Evolutionary conservation across 1,284 basidiomycete genomes (phyloP).

Genomic region (Heterobasidion annosum): DNA sequence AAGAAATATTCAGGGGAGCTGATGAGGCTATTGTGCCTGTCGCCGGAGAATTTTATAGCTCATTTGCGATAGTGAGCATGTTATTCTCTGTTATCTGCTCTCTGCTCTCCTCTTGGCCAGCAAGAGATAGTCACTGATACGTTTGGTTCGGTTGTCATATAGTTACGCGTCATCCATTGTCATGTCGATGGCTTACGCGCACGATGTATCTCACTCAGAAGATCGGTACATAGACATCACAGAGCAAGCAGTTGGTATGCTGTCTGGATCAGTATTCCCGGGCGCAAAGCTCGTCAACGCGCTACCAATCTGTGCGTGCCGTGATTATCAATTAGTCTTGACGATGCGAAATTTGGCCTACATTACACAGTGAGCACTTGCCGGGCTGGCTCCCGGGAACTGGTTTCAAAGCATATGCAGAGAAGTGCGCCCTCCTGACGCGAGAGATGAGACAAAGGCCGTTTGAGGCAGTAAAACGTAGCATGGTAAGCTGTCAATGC

Average conservation of each 20-base stretch:
- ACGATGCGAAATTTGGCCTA: too few species aligned
- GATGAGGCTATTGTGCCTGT: not conserved
- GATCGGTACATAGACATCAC: not conserved
- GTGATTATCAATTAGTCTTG: not conserved
- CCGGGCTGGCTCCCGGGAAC: not conserved
- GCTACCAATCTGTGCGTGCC: not conserved
- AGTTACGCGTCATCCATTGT: not conserved
- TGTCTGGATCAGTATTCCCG: not conserved
- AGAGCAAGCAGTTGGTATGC: not conserved
- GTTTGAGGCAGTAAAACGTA: not conserved
- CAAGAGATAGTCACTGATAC: not conserved
- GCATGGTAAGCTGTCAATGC: not conserved
- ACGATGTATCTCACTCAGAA: not conserved
- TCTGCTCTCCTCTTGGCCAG: not conserved
- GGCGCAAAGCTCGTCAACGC: slow-evolving; percentile 5
- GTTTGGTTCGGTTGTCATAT: not conserved
- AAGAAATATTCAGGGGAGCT: not conserved
- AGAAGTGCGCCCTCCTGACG: not conserved
- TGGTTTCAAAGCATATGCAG: not conserved
- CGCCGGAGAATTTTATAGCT: not conserved
- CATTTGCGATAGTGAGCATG: not conserved
- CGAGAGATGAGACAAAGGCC: not conserved
- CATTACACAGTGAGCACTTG: not conserved
- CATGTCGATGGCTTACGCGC: not conserved
- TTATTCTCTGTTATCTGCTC: not conserved